Conservation (phyloP, 1,284 basidiomycete genomes). For the Tylopilus orsonianus region DNA sequence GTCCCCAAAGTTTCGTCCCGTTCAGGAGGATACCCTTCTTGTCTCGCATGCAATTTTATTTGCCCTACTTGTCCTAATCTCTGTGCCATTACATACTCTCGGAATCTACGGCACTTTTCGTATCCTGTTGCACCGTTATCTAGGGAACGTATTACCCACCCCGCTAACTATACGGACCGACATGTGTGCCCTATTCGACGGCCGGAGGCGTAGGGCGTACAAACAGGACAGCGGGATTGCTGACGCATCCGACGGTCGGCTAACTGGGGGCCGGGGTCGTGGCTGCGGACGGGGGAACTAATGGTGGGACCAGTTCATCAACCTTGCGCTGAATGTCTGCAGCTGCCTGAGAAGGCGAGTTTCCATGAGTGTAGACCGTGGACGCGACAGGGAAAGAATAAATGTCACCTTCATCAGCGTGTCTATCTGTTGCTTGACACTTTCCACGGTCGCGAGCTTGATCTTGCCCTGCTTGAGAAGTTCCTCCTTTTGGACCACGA, state of each 20-base stretch:
- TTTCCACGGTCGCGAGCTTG: conserved; percentile 67
- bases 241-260: neutral
- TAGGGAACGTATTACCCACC: conserved; percentile 21
- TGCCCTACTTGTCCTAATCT: conserved; percentile 18
- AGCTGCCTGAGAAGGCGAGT: conserved; percentile 48
- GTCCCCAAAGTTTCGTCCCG: conserved; percentile 17
- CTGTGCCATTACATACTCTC: conserved; percentile 22
- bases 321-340: conserved; percentile 73
- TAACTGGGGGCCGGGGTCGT: conserved; percentile 27
- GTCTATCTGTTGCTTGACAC: conserved; percentile 71
- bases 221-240: neutral
- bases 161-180: conserved; percentile 5
- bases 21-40: conserved; percentile 31
- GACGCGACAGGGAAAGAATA: conserved; percentile 7
- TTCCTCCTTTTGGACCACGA: conserved; percentile 66
- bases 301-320: conserved; percentile 58
- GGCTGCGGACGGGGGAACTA: conserved; percentile 28
- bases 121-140: conserved; percentile 34
- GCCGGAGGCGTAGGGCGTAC: conserved; percentile 2
- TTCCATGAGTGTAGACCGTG: conserved; percentile 13
- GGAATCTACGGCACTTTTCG: conserved; percentile 24
- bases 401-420: conserved; percentile 62
- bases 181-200: conserved; percentile 9
- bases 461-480: conserved; percentile 70
- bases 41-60: conserved; percentile 21